Evolutionary conservation across 345 rosid genomes (phyloP).

Genomic region (Theobroma cacao): DNA sequence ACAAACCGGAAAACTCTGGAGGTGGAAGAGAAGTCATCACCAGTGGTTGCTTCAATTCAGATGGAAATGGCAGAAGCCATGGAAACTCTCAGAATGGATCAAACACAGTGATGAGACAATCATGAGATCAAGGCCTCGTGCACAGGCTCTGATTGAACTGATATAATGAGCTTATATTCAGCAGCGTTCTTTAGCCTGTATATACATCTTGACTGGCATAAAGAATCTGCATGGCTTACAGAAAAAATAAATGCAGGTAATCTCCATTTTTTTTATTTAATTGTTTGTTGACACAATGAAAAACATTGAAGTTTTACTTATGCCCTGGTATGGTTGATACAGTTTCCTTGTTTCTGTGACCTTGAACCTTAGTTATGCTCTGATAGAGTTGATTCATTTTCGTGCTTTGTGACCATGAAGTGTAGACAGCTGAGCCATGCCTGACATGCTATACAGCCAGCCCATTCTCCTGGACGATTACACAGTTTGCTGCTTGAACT

Average conservation of each 20-base stretch:
- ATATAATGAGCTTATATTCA: slow-evolving; percentile 20
- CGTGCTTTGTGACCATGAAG: not conserved
- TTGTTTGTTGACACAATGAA: not conserved
- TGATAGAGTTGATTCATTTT: not conserved
- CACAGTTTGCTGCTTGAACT: not conserved
- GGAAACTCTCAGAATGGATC: slow-evolving; percentile 82
- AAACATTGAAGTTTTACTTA: not conserved
- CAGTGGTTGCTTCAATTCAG: slow-evolving; percentile 87
- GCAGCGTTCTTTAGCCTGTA: slow-evolving; percentile 19
- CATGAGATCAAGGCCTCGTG: slow-evolving; percentile 48
- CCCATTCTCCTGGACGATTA: not conserved
- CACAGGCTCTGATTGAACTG: slow-evolving; percentile 29
- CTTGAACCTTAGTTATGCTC: not conserved
- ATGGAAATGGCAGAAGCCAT: slow-evolving; percentile 94
- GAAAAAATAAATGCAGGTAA: slow-evolving; percentile 28
- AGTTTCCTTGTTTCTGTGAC: not conserved
- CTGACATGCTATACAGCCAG: not conserved
- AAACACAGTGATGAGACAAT: slow-evolving; percentile 70
- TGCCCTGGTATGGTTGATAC: not conserved
- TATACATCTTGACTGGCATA: slow-evolving; percentile 19
- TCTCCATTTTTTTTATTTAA: not conserved
- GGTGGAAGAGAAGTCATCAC: slow-evolving; percentile 88
- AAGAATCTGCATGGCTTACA: slow-evolving; percentile 18
- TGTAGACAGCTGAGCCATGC: not conserved
- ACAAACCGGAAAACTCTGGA: slow-evolving; percentile 75